Percentiles rank a stretch among this genome's conserved stretches.
Conservation (phyloP, 148 eudicot species). For the Oxyria digyna region DNA sequence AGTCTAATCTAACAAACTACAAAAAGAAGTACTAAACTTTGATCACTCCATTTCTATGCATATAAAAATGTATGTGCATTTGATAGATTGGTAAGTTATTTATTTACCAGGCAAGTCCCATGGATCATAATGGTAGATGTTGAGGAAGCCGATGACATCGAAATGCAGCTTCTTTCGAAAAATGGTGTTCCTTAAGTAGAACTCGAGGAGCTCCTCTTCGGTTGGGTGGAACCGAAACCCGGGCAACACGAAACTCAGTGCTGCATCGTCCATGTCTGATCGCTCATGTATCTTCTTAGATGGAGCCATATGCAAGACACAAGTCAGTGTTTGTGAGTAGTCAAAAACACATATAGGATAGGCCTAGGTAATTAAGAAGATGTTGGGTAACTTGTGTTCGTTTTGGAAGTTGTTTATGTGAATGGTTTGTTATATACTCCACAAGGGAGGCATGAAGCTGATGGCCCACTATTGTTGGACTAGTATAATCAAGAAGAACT, state of each 20-base stretch:
- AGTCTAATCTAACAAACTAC: too few species aligned
- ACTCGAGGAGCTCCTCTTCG: constrained; percentile 67
- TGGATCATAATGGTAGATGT: constrained; percentile 66
- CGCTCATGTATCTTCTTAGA: background rate
- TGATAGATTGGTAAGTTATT: background rate
- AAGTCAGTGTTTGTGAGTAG: background rate
- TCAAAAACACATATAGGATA: background rate
- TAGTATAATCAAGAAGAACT: background rate
- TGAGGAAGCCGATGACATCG: constrained; percentile 48
- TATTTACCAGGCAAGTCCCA: constrained; percentile 53
- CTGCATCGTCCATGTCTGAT: constrained; percentile 28
- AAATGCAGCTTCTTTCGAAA: constrained; percentile 27
- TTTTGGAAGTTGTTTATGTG: background rate
- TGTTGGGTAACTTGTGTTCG: background rate
- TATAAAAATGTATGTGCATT: background rate
- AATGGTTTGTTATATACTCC: background rate
- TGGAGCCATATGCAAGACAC: background rate
- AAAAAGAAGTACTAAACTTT: too few species aligned
- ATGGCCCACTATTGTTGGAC: background rate
- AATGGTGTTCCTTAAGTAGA: constrained; percentile 51
- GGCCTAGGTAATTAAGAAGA: background rate
- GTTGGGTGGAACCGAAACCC: constrained; percentile 90
- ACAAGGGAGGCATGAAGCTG: background rate
- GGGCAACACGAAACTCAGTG: constrained; percentile 37
- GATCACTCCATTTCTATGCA: too few species aligned